Evolutionary conservation across 1,284 basidiomycete species (phyloP).

Genomic region (Porphyrellus sp.): DNA sequence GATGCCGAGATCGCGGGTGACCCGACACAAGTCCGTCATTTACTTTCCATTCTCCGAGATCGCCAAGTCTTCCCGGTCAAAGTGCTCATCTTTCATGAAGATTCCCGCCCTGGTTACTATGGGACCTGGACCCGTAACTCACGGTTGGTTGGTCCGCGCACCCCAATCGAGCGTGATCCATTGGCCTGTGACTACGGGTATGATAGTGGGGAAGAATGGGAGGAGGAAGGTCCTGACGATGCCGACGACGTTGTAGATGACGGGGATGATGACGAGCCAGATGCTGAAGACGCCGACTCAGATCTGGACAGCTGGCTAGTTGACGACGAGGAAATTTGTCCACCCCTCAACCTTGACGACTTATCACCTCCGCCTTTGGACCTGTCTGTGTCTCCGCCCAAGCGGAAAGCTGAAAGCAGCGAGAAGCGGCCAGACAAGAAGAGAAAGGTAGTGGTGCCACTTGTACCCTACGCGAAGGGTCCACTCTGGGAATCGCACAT

Average conservation of each 20-base stretch:
- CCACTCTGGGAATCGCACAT: conserved; percentile 69
- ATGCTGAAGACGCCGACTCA: conserved; percentile 60
- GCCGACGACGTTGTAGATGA: conserved; percentile 72
- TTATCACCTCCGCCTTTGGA: conserved; percentile 41
- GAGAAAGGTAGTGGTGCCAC: conserved; percentile 68
- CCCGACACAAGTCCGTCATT: conserved; percentile 52
- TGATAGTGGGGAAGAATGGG: conserved; percentile 86
- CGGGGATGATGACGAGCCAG: conserved; percentile 63
- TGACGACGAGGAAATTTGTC: conserved; percentile 60
- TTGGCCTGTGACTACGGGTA: conserved; percentile 75
- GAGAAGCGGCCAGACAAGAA: conserved; percentile 56
- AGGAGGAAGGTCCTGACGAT: conserved; percentile 67
- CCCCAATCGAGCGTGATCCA: conserved; percentile 68
- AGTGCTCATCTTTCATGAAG: conserved; percentile 71
- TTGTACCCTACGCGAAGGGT: conserved; percentile 75
- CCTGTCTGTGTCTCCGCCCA: conserved; percentile 39
- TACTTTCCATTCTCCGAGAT: conserved; percentile 55
- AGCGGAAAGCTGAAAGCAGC: conserved; percentile 51
- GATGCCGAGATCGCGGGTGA: conserved; percentile 78
- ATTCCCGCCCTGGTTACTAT: conserved; percentile 79
- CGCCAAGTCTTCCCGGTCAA: conserved; percentile 64
- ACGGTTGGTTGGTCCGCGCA: conserved; percentile 65
- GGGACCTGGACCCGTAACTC: conserved; percentile 84
- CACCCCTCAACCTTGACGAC: conserved; percentile 42
- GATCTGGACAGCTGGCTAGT: conserved; percentile 75